Conservation (phyloP, 2,329 filamentous ascomycete species). For the Hypoxylon sp. region DNA sequence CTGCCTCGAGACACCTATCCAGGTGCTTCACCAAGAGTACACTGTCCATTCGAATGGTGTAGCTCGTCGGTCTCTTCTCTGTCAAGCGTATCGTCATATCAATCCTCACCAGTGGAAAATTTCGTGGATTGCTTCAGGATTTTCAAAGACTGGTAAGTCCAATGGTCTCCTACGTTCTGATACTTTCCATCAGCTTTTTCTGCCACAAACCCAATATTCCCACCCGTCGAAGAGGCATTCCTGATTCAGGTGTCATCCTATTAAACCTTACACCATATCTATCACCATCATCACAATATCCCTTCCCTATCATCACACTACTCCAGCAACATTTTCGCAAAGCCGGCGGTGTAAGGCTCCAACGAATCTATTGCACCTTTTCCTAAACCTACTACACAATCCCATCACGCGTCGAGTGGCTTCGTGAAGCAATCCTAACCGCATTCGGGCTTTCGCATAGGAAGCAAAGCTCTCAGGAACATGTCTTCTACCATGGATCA, state of each 20-base stretch:
- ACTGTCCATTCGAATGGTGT: too few species aligned
- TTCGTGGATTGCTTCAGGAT: neutral
- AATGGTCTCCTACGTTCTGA: neutral
- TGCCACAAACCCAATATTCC: neutral
- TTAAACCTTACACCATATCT: neutral
- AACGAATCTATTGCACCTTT: neutral
- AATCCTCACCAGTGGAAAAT: neutral
- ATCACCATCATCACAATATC: neutral
- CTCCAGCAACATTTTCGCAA: neutral
- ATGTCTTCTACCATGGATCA: too few species aligned
- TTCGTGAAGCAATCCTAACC: neutral
- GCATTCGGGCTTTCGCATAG: neutral
- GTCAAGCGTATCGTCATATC: neutral
- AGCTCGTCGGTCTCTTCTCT: neutral
- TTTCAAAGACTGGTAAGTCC: neutral
- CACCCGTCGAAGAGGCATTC: neutral
- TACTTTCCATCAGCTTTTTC: too few species aligned
- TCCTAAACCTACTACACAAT: neutral
- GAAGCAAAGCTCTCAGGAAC: too few species aligned
- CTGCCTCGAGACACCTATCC: too few species aligned
- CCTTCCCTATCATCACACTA: neutral
- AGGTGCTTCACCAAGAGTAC: too few species aligned
- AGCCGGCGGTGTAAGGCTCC: too few species aligned
- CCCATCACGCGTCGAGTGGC: neutral
- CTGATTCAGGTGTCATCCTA: neutral